phyloP scores from a whole-genome alignment of 306 rosid genomes.

The Fagus sylvatica region DNA sequence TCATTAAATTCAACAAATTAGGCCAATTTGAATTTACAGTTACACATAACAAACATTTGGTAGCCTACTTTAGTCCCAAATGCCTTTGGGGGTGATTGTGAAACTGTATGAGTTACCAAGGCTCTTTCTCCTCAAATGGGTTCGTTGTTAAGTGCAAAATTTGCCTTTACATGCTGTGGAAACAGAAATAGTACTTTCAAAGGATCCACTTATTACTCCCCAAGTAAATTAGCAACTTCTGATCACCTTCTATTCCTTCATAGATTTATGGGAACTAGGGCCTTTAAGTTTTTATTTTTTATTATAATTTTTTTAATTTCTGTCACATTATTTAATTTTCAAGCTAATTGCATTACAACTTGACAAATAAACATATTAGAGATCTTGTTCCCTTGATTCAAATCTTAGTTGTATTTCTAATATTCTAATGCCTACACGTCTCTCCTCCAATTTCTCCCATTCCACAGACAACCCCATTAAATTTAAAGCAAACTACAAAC shows the following conservation, averaged over 20 bases:
- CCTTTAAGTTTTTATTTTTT: background rate
- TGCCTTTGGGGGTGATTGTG: too few species aligned
- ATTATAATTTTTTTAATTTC: background rate
- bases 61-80: too few species aligned
- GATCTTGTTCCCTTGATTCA: slow-evolving; percentile 68
- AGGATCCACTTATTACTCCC: too few species aligned
- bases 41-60: too few species aligned
- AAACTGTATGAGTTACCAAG: too few species aligned
- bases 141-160: too few species aligned
- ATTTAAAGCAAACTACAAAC: background rate
- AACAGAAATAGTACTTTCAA: too few species aligned
- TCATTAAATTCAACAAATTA: too few species aligned
- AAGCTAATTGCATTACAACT: slow-evolving; percentile 22
- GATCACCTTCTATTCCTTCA: slow-evolving; percentile 34
- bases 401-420: slow-evolving; percentile 49
- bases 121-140: too few species aligned
- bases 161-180: too few species aligned
- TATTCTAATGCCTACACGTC: slow-evolving; percentile 48
- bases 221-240: slow-evolving; percentile 28
- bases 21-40: too few species aligned
- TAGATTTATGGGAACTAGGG: slow-evolving; percentile 9
- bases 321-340: background rate
- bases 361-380: slow-evolving; percentile 50
- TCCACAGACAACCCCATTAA: slow-evolving; percentile 48
- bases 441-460: slow-evolving; percentile 30